Conservation (phyloP, 1,284 basidiomycete species). For the Cutaneotrichosporon curvatum region DNA sequence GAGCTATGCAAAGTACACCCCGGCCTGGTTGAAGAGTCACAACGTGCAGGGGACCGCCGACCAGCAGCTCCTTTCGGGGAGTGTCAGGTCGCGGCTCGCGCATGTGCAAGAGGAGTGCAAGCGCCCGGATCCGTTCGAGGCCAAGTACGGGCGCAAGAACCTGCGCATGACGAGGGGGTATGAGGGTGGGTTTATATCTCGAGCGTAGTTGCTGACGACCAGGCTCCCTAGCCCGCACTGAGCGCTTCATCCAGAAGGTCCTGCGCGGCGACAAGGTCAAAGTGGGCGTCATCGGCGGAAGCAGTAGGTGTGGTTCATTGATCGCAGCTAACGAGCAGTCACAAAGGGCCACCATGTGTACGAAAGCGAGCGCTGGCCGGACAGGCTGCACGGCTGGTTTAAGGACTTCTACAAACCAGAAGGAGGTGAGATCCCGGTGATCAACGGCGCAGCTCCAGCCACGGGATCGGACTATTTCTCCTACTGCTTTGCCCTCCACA, state of each 20-base stretch:
- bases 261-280: slow-evolving; percentile 35
- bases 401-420: slow-evolving; percentile 21
- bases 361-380: slow-evolving; percentile 35
- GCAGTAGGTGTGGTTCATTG: slow-evolving; percentile 25
- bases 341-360: slow-evolving; percentile 40
- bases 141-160: slow-evolving; percentile 35
- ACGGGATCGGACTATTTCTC: slow-evolving; percentile 45
- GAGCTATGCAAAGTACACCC: neutral
- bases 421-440: slow-evolving; percentile 18
- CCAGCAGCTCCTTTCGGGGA: too few species aligned
- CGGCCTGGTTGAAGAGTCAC: neutral
- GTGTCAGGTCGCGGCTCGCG: too few species aligned
- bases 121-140: slow-evolving; percentile 25
- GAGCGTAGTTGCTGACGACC: neutral
- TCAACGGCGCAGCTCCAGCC: slow-evolving; percentile 39
- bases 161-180: slow-evolving; percentile 34
- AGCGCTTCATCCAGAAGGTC: slow-evolving; percentile 31
- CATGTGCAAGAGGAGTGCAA: slow-evolving; percentile 13
- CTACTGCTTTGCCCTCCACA: slow-evolving; percentile 44
- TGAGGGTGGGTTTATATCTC: slow-evolving; percentile 29
- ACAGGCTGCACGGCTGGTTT: slow-evolving; percentile 34
- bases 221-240: slow-evolving; percentile 31
- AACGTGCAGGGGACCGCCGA: neutral
- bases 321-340: slow-evolving; percentile 22
- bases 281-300: slow-evolving; percentile 39